phyloP scores from a whole-genome alignment of 441 rosid species.

The Gossypium trilobum region DNA sequence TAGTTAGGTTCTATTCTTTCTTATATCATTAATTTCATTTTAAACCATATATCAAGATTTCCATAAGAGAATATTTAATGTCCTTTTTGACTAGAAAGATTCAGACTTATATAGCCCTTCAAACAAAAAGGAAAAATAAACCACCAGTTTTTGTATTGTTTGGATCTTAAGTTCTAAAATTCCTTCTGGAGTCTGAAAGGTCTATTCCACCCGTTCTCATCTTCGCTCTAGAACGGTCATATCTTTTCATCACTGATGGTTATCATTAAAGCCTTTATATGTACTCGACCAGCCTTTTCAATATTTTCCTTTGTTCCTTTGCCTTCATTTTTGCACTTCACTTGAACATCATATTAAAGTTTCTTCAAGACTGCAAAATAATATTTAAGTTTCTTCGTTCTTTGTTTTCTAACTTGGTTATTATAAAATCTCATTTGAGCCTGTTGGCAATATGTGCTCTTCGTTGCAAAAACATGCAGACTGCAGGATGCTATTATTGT shows the following conservation, averaged over 20 bases:
- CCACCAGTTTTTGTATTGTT: too few relatives aligned
- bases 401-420: background rate
- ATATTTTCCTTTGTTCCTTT: background rate
- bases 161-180: background rate
- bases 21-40: background rate
- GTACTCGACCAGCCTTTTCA: background rate
- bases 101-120: background rate
- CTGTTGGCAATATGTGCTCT: background rate
- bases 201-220: background rate
- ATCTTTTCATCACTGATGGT: background rate
- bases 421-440: background rate
- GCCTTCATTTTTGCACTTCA: background rate
- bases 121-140: background rate
- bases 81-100: background rate
- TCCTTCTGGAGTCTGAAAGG: background rate
- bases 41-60: background rate
- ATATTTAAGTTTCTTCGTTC: background rate
- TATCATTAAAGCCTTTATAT: background rate
- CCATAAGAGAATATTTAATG: background rate
- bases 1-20: background rate
- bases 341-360: background rate
- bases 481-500: background rate
- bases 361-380: background rate
- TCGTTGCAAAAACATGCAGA: background rate
- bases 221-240: background rate